Conservation (phyloP, 345 rosid genomes). For the Eucalyptus marginata region DNA sequence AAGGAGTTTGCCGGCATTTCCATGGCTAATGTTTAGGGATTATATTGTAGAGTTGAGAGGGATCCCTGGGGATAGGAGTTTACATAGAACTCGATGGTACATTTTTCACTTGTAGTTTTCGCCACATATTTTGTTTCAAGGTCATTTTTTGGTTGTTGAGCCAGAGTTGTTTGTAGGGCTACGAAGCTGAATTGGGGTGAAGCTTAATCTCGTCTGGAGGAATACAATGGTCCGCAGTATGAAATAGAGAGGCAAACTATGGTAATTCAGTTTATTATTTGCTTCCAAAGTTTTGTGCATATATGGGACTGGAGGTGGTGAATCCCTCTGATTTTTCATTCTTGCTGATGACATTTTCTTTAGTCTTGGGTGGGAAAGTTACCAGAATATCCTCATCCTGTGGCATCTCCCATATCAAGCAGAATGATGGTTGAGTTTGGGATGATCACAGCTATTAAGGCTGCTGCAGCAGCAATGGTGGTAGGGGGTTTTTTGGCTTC, state of each 20-base stretch:
- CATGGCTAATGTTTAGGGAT: conserved; percentile 18
- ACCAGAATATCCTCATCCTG: conserved; percentile 64
- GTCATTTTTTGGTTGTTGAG: background rate
- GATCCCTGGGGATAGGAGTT: conserved; percentile 69
- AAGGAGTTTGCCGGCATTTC: conserved; percentile 30
- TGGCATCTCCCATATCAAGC: conserved; percentile 88
- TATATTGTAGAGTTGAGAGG: conserved; percentile 70
- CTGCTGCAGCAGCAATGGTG: conserved; percentile 64
- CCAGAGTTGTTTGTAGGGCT: conserved; percentile 31
- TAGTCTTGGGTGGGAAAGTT: conserved; percentile 73
- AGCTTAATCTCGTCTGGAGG: conserved; percentile 45
- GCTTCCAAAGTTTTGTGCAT: background rate
- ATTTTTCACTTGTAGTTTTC: background rate
- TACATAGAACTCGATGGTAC: conserved; percentile 87
- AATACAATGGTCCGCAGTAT: conserved; percentile 56
- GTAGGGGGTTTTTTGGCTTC: conserved; percentile 89
- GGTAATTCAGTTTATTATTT: conserved; percentile 17
- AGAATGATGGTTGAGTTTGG: conserved; percentile 94
- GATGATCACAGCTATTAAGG: conserved; percentile 76
- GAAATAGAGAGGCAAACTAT: conserved; percentile 61
- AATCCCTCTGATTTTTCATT: background rate
- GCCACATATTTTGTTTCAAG: background rate
- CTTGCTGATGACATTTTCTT: background rate
- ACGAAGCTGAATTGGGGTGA: conserved; percentile 50
- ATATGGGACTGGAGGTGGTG: background rate